These are phyloP conservation scores for Cyberlindnera lachancei DNA, from an alignment of 805 yeast species.

Conservation along the genomic window DNA sequence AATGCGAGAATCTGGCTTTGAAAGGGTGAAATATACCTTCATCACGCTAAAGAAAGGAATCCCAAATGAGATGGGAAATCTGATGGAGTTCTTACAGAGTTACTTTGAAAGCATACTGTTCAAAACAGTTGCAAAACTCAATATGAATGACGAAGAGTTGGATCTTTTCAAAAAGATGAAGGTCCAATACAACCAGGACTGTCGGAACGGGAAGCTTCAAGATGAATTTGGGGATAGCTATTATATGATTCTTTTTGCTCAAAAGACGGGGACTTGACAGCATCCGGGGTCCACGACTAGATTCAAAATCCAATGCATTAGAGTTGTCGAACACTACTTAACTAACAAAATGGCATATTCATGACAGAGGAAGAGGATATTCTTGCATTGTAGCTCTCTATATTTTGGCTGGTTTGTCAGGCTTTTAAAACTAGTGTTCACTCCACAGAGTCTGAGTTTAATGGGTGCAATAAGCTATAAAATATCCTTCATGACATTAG, in stretches of 20 bases:
- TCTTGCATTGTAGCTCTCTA: no score
- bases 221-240: constrained; percentile 20
- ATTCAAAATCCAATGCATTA: no score
- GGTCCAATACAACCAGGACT: constrained; percentile 14
- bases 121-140: constrained; percentile 11
- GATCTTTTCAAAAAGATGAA: constrained; percentile 12
- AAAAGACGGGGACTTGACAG: constrained; percentile 5
- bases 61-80: constrained; percentile 15
- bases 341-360: no score
- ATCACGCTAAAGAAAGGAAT: constrained; percentile 17
- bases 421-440: no score
- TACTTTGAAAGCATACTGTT: constrained; percentile 17
- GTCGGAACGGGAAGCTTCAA: constrained; percentile 11
- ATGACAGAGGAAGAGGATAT: no score
- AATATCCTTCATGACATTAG: no score
- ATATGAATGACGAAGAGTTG: constrained; percentile 11
- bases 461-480: no score
- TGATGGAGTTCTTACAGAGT: constrained; percentile 17
- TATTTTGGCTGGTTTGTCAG: no score
- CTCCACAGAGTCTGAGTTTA: no score
- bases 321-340: no score
- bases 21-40: constrained; percentile 13
- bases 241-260: constrained; percentile 17
- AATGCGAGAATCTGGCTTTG: constrained; percentile 18
- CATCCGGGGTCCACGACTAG: no score